Conservation (phyloP, 2,329 filamentous ascomycete species). For the Chaetomium sp. region DNA sequence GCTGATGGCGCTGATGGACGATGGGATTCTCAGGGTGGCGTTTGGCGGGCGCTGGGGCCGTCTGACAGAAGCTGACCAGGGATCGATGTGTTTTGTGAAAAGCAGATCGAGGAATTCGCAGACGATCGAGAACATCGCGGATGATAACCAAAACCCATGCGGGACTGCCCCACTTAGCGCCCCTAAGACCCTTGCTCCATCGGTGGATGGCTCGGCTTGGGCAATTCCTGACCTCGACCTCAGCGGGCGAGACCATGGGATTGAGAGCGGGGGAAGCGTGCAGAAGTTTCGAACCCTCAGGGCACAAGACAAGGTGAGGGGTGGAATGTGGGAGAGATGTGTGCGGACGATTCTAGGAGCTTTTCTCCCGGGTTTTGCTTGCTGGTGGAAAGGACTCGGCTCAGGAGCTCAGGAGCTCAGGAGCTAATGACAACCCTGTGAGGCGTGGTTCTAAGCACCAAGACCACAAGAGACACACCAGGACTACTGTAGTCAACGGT, state of each 20-base stretch:
- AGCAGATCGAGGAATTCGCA: constrained; percentile 20
- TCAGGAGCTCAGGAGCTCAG: no score
- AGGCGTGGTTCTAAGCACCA: no score
- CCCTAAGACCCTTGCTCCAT: background rate
- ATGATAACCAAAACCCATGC: constrained; percentile 5
- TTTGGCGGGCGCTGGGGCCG: background rate
- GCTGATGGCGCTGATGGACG: background rate
- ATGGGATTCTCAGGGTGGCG: constrained; percentile 11
- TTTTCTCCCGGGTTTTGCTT: no score
- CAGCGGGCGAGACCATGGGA: background rate
- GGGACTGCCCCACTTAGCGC: constrained; percentile 14
- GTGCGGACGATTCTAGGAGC: no score
- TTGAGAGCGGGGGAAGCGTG: no score
- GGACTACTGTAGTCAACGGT: no score
- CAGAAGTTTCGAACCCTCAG: no score
- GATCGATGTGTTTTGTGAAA: constrained; percentile 7
- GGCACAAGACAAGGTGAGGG: no score
- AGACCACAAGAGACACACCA: no score
- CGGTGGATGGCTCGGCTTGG: background rate
- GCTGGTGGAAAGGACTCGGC: no score
- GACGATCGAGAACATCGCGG: constrained; percentile 18
- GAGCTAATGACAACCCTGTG: no score
- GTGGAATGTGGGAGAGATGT: no score
- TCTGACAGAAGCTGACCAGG: constrained; percentile 1
- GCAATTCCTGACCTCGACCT: background rate